These are phyloP conservation scores for Chrysanthemum makinoi DNA, from an alignment of 129 eudicot species.

Conservation along the genomic window DNA sequence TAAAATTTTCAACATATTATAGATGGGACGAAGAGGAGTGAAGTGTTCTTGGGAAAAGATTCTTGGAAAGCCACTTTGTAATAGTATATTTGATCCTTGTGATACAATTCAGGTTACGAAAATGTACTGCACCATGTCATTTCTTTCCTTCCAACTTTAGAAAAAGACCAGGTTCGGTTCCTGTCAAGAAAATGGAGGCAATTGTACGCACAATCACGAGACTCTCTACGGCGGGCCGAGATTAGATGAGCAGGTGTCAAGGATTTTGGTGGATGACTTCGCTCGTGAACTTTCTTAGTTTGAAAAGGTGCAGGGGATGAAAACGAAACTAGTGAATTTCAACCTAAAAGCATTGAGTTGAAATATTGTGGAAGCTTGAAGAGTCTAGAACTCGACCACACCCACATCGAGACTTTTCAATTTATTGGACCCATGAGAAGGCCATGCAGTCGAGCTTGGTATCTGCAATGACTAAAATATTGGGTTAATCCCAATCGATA, in stretches of 20 bases:
- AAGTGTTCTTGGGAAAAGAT: slow-evolving; percentile 18
- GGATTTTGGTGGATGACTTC: slow-evolving; percentile 15
- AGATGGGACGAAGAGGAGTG: neutral
- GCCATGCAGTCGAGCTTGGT: slow-evolving; percentile 19
- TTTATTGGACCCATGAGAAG: neutral
- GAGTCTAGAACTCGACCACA: neutral
- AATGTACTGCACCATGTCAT: slow-evolving; percentile 5
- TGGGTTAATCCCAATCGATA: too few species aligned
- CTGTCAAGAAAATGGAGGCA: slow-evolving; percentile 23
- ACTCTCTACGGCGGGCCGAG: neutral
- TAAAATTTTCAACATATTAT: neutral
- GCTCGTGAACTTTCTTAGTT: neutral
- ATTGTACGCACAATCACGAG: neutral
- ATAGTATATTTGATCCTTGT: slow-evolving; percentile 5
- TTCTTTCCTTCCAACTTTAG: neutral
- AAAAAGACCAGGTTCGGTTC: neutral
- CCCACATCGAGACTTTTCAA: too few species aligned
- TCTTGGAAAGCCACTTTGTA: slow-evolving; percentile 2
- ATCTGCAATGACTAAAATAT: too few species aligned
- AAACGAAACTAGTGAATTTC: slow-evolving; percentile 13
- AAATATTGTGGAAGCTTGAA: slow-evolving; percentile 17
- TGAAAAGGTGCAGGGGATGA: slow-evolving; percentile 9
- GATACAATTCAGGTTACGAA: slow-evolving; percentile 15
- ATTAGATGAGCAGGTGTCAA: slow-evolving; percentile 1
- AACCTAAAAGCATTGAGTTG: neutral